phyloP scores from a whole-genome alignment of 2,329 filamentous ascomycete species.

The Colletotrichum spaethianum region DNA sequence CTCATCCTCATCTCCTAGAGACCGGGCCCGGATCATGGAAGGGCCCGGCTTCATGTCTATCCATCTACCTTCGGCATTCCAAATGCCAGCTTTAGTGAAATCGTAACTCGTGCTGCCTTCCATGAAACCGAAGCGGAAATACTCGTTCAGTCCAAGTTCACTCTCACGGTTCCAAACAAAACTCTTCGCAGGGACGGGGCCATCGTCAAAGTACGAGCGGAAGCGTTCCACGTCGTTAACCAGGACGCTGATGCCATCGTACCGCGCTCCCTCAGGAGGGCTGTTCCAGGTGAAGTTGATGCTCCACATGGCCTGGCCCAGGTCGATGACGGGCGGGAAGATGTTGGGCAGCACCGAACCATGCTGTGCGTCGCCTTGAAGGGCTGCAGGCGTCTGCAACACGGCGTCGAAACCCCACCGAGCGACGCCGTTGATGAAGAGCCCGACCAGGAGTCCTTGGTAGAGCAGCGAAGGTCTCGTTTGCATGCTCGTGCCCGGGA shows the following conservation, averaged over 20 bases:
- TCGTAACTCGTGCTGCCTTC: conserved; percentile 75
- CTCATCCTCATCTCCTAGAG: conserved; percentile 44
- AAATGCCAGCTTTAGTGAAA: conserved; percentile 82
- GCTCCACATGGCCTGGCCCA: conserved; percentile 68
- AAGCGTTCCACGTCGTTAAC: conserved; percentile 91
- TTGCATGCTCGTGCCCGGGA: conserved; percentile 91
- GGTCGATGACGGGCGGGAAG: conserved; percentile 61
- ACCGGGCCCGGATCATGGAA: conserved; percentile 56
- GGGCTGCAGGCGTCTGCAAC: conserved; percentile 82
- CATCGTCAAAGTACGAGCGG: conserved; percentile 77
- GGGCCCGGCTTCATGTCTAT: conserved; percentile 74
- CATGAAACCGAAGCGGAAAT: conserved; percentile 84
- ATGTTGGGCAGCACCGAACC: conserved; percentile 73
- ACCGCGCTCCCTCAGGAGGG: conserved; percentile 62
- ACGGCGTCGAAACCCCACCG: conserved; percentile 94
- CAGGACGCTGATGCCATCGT: conserved; percentile 83
- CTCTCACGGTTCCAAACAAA: conserved; percentile 74
- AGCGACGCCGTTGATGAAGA: conserved; percentile 95
- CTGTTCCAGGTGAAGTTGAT: conserved; percentile 73
- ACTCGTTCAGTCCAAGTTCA: conserved; percentile 69
- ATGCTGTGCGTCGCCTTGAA: conserved; percentile 78
- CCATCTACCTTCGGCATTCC: conserved; percentile 77
- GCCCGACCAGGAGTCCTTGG: conserved; percentile 88
- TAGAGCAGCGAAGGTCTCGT: conserved; percentile 88
- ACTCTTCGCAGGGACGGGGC: conserved; percentile 55